phyloP scores from a whole-genome alignment of 2,329 filamentous ascomycete genomes.

The Xylariomycetidae sp. region DNA sequence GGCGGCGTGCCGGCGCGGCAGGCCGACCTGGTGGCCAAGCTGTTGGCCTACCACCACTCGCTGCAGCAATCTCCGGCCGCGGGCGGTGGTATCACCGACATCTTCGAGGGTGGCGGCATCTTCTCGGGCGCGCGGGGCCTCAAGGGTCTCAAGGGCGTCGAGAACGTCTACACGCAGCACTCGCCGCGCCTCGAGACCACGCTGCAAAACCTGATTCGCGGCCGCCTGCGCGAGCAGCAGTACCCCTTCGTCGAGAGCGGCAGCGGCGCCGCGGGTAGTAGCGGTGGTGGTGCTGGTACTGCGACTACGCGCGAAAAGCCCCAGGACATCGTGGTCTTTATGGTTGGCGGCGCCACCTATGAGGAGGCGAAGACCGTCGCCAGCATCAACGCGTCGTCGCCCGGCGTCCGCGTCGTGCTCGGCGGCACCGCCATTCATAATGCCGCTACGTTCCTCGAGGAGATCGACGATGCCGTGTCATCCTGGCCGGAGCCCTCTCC shows the following conservation, averaged over 20 bases:
- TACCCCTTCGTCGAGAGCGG: conserved; percentile 93
- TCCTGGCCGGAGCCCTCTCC: conserved; percentile 73
- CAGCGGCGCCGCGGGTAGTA: too few relatives aligned
- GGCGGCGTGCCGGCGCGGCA: conserved; percentile 73
- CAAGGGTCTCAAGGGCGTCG: conserved; percentile 92
- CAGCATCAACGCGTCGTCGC: conserved; percentile 86
- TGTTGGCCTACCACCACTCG: conserved; percentile 82
- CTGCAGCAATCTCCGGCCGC: conserved; percentile 73
- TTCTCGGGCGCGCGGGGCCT: conserved; percentile 87
- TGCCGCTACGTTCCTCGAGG: conserved; percentile 79
- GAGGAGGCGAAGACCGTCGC: conserved; percentile 96
- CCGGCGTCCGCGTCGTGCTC: conserved; percentile 82
- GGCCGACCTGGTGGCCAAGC: conserved; percentile 74
- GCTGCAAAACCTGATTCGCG: conserved; percentile 89
- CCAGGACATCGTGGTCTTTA: conserved; percentile 93
- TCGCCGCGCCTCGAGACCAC: conserved; percentile 83
- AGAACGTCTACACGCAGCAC: conserved; percentile 98
- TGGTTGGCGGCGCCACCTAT: conserved; percentile 89
- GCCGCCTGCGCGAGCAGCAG: conserved; percentile 75
- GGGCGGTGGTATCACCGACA: conserved; percentile 78
- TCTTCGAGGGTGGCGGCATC: conserved; percentile 88
- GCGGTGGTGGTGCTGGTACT: too few relatives aligned
- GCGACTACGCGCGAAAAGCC: conserved; percentile 91
- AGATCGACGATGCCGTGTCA: conserved; percentile 83
- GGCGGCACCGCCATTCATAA: conserved; percentile 89